A percentile compares a stretch with the other conserved stretches of the same genome.
These are phyloP conservation scores for Colletotrichum neosansevieriae DNA, from an alignment of 2,329 filamentous ascomycete species.

Conservation along the genomic window DNA sequence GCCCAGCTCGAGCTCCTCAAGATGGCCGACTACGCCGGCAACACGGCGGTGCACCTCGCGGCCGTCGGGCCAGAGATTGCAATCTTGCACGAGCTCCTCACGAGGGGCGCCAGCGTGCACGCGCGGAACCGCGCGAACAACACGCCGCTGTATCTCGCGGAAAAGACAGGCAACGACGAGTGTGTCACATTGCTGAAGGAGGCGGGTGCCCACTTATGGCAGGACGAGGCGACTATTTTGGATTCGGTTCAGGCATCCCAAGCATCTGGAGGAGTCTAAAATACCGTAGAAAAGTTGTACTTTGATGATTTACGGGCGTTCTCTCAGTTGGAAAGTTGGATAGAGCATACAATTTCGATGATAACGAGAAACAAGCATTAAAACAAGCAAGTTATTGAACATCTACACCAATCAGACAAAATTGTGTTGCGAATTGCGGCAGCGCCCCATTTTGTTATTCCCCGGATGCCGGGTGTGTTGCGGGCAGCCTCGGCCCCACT, in stretches of 20 bases:
- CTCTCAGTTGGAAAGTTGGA: not conserved
- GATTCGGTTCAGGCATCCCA: conserved; percentile 34
- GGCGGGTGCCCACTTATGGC: conserved; percentile 71
- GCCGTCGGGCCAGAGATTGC: conserved; percentile 65
- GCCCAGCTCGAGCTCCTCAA: conserved; percentile 72
- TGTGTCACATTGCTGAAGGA: conserved; percentile 67
- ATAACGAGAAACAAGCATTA: conserved; percentile 2
- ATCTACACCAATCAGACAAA: too few species aligned
- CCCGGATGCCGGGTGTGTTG: too few species aligned
- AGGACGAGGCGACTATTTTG: conserved; percentile 48
- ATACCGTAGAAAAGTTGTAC: conserved; percentile 3
- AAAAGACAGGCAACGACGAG: conserved; percentile 66
- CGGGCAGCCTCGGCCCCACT: conserved; percentile 19
- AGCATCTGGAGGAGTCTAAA: conserved; percentile 35
- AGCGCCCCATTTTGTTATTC: too few species aligned
- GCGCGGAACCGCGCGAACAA: conserved; percentile 73
- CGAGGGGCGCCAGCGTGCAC: conserved; percentile 75
- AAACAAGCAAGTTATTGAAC: not conserved
- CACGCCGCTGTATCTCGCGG: conserved; percentile 74
- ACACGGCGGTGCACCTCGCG: conserved; percentile 74
- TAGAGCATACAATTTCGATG: conserved; percentile 1
- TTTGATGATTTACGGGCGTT: conserved; percentile 27
- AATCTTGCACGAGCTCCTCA: conserved; percentile 71
- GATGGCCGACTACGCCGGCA: conserved; percentile 83
- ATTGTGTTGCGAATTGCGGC: too few species aligned